These are phyloP conservation scores for Hypoxylon sp. DNA, from an alignment of 2,329 filamentous ascomycete species.

Conservation along the genomic window DNA sequence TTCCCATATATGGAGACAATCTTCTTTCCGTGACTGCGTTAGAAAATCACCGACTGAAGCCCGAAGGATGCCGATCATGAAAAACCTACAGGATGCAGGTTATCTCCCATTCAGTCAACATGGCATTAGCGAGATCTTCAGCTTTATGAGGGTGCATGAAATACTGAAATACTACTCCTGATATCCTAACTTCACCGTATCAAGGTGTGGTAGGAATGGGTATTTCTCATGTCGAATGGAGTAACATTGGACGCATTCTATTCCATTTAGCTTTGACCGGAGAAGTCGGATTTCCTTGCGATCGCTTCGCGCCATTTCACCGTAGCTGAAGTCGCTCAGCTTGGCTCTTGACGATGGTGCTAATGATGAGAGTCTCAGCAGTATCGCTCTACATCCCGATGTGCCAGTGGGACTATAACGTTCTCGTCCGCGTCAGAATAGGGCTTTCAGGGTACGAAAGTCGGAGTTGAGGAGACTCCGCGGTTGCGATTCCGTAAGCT, in stretches of 20 bases:
- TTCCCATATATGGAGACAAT: background rate
- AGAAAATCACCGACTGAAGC: background rate
- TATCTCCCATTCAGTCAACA: background rate
- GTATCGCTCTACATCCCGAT: background rate
- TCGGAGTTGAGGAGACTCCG: background rate
- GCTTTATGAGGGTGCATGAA: background rate
- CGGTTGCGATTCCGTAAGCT: background rate
- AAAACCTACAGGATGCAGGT: background rate
- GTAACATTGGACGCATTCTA: background rate
- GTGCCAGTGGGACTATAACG: background rate
- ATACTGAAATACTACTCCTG: background rate
- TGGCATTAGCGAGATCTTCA: background rate
- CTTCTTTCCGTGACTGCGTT: background rate
- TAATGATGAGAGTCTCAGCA: background rate
- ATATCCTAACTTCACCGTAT: background rate
- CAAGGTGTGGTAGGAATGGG: background rate
- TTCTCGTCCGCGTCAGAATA: background rate
- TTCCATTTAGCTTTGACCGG: background rate
- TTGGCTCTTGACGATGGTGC: background rate
- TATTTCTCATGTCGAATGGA: too few relatives aligned
- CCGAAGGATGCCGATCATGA: background rate
- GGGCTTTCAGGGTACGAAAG: background rate
- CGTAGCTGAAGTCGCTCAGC: background rate
- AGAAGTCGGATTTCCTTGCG: background rate
- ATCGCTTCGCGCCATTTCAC: background rate